These are phyloP conservation scores for Fusarium tuaranense DNA, from an alignment of 2,329 filamentous ascomycete genomes.

Conservation along the genomic window DNA sequence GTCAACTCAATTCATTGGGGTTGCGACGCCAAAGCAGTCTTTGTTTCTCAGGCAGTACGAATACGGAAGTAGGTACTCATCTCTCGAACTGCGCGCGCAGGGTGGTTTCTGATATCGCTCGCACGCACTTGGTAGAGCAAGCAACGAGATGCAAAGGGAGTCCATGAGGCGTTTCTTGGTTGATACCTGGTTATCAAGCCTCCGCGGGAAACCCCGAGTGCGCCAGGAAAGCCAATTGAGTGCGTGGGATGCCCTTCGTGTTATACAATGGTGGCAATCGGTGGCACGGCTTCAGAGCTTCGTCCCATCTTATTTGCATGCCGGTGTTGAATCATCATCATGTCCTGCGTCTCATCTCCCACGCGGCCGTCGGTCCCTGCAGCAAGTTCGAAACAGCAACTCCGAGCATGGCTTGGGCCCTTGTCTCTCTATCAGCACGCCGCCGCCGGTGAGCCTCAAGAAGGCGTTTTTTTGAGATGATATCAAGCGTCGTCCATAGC, in stretches of 20 bases:
- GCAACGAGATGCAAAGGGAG: conserved; percentile 1
- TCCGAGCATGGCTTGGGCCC: conserved; percentile 1
- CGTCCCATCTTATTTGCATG: conserved; percentile 18
- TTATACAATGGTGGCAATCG: conserved; percentile 4
- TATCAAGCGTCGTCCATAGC: conserved; percentile 27
- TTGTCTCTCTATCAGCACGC: conserved; percentile 4
- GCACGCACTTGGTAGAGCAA: neutral
- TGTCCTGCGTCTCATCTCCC: conserved; percentile 12
- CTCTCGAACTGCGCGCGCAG: neutral
- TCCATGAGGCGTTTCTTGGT: neutral
- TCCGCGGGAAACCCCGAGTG: neutral
- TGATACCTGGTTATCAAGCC: conserved; percentile 1
- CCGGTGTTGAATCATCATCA: conserved; percentile 18
- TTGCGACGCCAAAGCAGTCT: conserved; percentile 15
- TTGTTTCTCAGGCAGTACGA: conserved; percentile 24
- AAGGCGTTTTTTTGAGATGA: conserved; percentile 4
- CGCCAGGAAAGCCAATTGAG: conserved; percentile 24
- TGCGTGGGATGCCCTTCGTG: conserved; percentile 1
- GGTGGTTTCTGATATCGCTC: neutral
- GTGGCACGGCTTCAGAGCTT: neutral
- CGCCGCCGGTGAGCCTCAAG: conserved; percentile 6
- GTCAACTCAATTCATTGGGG: conserved; percentile 35
- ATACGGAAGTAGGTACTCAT: conserved; percentile 10
- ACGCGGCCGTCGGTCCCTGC: neutral
- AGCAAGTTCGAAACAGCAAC: conserved; percentile 12